Conservation (phyloP, 768 basidiomycete species). For the Pleurotus ostreatus region DNA sequence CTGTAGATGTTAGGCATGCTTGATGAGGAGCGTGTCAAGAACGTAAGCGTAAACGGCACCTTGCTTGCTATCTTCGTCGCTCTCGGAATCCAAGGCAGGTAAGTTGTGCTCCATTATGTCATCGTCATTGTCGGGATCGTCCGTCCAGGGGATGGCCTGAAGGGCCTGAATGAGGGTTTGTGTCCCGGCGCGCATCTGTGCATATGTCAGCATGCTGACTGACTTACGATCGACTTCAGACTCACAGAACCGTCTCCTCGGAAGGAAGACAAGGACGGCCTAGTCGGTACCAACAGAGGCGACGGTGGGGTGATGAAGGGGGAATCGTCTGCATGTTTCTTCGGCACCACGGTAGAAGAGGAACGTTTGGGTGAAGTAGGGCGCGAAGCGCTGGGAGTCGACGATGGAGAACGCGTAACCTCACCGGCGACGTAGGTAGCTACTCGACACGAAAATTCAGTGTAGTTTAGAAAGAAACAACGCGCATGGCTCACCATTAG, state of each 20-base stretch:
- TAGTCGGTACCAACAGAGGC: constrained; percentile 42
- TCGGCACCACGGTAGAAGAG: constrained; percentile 14
- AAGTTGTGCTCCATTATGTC: constrained; percentile 43
- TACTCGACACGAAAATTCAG: too few species aligned
- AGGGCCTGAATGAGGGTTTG: constrained; percentile 88
- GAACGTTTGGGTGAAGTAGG: constrained; percentile 22
- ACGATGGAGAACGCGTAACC: constrained; percentile 18
- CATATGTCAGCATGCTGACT: constrained; percentile 11
- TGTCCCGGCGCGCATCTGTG: constrained; percentile 81
- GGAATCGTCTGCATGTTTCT: constrained; percentile 38
- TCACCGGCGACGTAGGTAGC: constrained; percentile 3
- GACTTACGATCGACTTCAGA: constrained; percentile 10
- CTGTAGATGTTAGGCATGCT: constrained; percentile 20
- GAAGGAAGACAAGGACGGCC: constrained; percentile 50
- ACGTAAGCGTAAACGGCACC: constrained; percentile 21
- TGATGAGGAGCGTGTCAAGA: background rate
- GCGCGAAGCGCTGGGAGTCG: constrained; percentile 29
- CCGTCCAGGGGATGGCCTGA: constrained; percentile 79
- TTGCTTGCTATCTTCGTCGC: constrained; percentile 58
- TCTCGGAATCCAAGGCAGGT: constrained; percentile 48
- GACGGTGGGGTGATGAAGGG: constrained; percentile 76
- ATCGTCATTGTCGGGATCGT: constrained; percentile 66
- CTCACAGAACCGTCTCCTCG: constrained; percentile 70
- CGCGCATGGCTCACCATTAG: constrained; percentile 13
- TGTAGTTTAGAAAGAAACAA: too few species aligned